These are phyloP conservation scores for Cyberlindnera xylosilytica DNA, from an alignment of 805 yeast genomes.

Conservation along the genomic window DNA sequence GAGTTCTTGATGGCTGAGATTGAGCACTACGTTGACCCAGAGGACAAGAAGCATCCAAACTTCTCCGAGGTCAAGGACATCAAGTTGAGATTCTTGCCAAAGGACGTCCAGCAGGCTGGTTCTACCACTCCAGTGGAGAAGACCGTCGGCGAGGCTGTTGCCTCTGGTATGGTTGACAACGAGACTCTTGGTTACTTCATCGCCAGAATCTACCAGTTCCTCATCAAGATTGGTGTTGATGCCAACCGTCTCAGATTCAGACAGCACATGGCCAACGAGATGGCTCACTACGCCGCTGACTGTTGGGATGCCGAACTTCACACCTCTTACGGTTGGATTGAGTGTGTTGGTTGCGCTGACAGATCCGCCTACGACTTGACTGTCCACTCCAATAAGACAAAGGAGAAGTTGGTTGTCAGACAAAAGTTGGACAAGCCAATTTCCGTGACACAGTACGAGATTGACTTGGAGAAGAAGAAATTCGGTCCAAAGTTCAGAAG, in stretches of 20 bases:
- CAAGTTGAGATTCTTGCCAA: conserved; percentile 76
- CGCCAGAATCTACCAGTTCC: conserved; percentile 86
- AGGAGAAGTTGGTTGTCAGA: conserved; percentile 93
- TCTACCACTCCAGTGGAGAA: conserved; percentile 59
- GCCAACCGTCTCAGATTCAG: conserved; percentile 84
- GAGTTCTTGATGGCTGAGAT: conserved; percentile 99
- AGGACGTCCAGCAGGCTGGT: conserved; percentile 85
- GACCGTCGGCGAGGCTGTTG: conserved; percentile 89
- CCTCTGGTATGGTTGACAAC: conserved; percentile 85
- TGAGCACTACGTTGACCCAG: conserved; percentile 97
- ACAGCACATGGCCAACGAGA: conserved; percentile 97
- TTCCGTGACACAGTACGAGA: conserved; percentile 78
- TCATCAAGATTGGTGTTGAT: conserved; percentile 88
- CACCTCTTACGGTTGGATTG: conserved; percentile 98
- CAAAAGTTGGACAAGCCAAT: conserved; percentile 83
- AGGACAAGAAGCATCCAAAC: conserved; percentile 75
- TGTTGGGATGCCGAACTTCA: conserved; percentile 99
- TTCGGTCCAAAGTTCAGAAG: conserved; percentile 98
- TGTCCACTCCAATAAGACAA: conserved; percentile 92
- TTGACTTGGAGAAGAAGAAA: conserved; percentile 87
- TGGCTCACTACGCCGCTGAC: conserved; percentile 99
- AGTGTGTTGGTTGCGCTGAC: conserved; percentile 99
- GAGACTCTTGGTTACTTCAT: conserved; percentile 96
- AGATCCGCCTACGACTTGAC: conserved; percentile 96
- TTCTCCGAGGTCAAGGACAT: conserved; percentile 75